phyloP scores from a whole-genome alignment of 169 alveolate genomes.

The Sarcocystis neurona region DNA sequence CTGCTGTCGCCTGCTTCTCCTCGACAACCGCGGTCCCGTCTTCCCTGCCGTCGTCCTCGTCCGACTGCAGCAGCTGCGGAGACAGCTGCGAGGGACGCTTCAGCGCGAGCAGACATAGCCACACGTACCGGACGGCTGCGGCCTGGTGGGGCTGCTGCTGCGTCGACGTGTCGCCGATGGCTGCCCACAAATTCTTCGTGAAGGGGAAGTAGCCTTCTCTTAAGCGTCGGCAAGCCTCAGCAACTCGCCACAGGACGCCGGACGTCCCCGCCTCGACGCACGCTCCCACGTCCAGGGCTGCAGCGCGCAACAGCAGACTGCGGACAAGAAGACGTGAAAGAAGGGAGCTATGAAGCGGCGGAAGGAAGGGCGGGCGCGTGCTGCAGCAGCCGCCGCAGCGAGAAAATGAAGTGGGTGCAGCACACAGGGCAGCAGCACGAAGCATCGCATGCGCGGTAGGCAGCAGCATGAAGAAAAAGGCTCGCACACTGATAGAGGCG shows the following conservation, averaged over 20 bases:
- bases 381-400: too few species aligned
- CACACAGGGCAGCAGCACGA: too few species aligned
- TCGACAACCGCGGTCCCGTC: too few species aligned
- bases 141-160: background rate
- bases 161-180: background rate
- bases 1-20: too few species aligned
- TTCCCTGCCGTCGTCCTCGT: too few species aligned
- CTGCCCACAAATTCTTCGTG: constrained; percentile 23
- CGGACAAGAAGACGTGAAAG: background rate
- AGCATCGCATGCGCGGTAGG: too few species aligned
- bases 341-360: background rate
- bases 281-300: constrained; percentile 41
- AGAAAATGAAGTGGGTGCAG: too few species aligned
- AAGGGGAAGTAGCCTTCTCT: background rate
- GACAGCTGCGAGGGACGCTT: constrained; percentile 9
- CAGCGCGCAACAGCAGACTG: background rate
- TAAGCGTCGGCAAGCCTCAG: constrained; percentile 56
- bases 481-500: too few species aligned
- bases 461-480: too few species aligned
- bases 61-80: background rate
- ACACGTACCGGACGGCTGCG: background rate
- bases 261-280: constrained; percentile 7
- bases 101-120: constrained; percentile 30
- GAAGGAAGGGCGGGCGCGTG: too few species aligned
- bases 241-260: constrained; percentile 55